Conservation (phyloP, 2,329 filamentous ascomycete species). For the Dothistroma pini region DNA sequence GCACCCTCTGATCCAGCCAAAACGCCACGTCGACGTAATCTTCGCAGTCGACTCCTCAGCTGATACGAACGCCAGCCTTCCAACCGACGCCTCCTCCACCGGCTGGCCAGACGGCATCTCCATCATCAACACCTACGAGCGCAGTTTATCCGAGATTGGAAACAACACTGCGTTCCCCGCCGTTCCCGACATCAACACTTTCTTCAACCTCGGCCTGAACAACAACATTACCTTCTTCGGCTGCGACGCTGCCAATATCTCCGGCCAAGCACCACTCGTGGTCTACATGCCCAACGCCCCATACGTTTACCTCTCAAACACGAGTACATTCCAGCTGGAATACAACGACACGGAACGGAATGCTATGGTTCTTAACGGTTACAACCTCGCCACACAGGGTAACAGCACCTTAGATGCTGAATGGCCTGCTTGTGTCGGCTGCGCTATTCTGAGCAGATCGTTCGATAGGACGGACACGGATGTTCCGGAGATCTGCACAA, state of each 20-base stretch:
- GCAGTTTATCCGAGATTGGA: slow-evolving; percentile 55
- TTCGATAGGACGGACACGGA: slow-evolving; percentile 65
- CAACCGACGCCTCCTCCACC: slow-evolving; percentile 35
- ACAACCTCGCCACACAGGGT: slow-evolving; percentile 74
- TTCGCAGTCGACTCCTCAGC: slow-evolving; percentile 77
- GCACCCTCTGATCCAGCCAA: slow-evolving; percentile 70
- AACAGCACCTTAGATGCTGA: slow-evolving; percentile 70
- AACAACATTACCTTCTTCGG: slow-evolving; percentile 71
- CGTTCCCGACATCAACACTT: slow-evolving; percentile 71
- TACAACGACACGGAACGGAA: slow-evolving; percentile 68
- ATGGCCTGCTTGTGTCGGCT: slow-evolving; percentile 84
- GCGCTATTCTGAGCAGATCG: slow-evolving; percentile 76
- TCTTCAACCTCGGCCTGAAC: slow-evolving; percentile 74
- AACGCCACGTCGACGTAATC: slow-evolving; percentile 71
- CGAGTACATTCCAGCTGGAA: slow-evolving; percentile 67
- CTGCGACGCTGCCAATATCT: slow-evolving; percentile 64
- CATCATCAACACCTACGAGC: slow-evolving; percentile 69
- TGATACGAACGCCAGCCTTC: slow-evolving; percentile 52
- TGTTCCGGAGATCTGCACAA: slow-evolving; percentile 66
- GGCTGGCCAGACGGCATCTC: slow-evolving; percentile 76
- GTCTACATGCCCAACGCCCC: slow-evolving; percentile 73
- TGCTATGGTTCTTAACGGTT: slow-evolving; percentile 80
- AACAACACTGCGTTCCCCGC: slow-evolving; percentile 70
- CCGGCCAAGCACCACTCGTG: slow-evolving; percentile 61
- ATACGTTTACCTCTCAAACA: slow-evolving; percentile 72